A percentile compares a stretch with the other conserved stretches of the same genome.
These are phyloP conservation scores for Cubamyces sp. DNA, from an alignment of 768 basidiomycete species.

Conservation along the genomic window DNA sequence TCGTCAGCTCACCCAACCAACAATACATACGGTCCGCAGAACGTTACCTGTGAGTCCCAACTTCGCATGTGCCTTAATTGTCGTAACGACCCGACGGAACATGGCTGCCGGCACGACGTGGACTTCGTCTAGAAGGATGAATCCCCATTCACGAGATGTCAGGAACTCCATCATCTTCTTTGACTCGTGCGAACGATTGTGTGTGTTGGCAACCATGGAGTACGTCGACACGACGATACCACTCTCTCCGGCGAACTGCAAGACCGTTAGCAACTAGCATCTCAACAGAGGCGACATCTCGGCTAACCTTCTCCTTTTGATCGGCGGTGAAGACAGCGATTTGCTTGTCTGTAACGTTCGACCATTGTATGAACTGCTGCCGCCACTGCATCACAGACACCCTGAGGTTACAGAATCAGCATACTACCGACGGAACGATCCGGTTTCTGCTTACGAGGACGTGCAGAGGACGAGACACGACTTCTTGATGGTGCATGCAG, in stretches of 20 bases:
- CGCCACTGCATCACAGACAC: conserved; percentile 99
- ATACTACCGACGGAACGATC: background rate
- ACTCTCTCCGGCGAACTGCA: conserved; percentile 92
- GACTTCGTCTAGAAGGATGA: conserved; percentile 96
- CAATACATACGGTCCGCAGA: background rate
- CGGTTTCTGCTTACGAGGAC: conserved; percentile 73
- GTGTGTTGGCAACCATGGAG: conserved; percentile 99
- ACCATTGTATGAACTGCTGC: conserved; percentile 98
- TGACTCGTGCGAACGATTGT: conserved; percentile 97
- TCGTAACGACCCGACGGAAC: conserved; percentile 97
- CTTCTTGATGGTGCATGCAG: conserved; percentile 99
- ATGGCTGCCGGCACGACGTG: conserved; percentile 99
- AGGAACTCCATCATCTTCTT: conserved; percentile 99
- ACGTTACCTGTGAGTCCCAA: conserved; percentile 88
- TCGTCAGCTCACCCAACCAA: background rate
- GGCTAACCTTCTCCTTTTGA: conserved; percentile 89
- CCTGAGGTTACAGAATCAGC: conserved; percentile 39
- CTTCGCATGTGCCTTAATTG: conserved; percentile 98
- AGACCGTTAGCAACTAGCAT: conserved; percentile 15
- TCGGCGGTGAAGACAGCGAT: conserved; percentile 98
- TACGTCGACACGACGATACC: conserved; percentile 99
- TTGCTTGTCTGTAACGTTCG: conserved; percentile 94
- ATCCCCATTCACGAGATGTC: conserved; percentile 98
- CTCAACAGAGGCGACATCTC: background rate
- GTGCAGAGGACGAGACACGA: conserved; percentile 97